phyloP scores from a whole-genome alignment of 2,329 filamentous ascomycete species.

The Phoma sp. region DNA sequence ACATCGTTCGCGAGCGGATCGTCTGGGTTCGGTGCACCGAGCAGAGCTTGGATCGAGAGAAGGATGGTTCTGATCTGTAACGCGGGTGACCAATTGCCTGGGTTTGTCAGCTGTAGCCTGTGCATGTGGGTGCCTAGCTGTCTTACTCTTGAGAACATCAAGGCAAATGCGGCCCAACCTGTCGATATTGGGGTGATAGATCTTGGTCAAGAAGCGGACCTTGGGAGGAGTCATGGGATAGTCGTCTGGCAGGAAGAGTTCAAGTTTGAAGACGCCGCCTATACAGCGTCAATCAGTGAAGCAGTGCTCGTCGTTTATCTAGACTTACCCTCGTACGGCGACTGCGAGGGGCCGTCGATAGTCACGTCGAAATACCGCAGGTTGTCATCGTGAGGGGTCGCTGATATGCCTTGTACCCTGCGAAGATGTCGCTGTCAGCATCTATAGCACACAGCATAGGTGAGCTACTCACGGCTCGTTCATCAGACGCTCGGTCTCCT shows the following conservation, averaged over 20 bases:
- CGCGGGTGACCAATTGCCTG: slow-evolving; percentile 98
- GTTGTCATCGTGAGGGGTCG: slow-evolving; percentile 95
- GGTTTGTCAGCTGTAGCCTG: slow-evolving; percentile 8
- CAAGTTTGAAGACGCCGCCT: slow-evolving; percentile 92
- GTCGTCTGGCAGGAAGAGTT: slow-evolving; percentile 96
- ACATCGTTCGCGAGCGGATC: slow-evolving; percentile 98
- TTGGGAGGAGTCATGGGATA: slow-evolving; percentile 99
- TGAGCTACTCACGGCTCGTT: slow-evolving; percentile 79
- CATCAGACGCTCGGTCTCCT: slow-evolving; percentile 97
- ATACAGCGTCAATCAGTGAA: slow-evolving; percentile 6
- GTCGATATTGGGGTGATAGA: slow-evolving; percentile 99
- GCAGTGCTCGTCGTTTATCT: neutral
- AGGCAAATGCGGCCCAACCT: slow-evolving; percentile 96
- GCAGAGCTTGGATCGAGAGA: slow-evolving; percentile 95
- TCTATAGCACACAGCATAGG: neutral
- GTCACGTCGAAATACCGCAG: slow-evolving; percentile 97
- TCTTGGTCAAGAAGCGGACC: slow-evolving; percentile 98
- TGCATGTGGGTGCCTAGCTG: neutral
- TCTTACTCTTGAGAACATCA: slow-evolving; percentile 90
- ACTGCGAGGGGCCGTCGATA: slow-evolving; percentile 89
- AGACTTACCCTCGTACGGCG: slow-evolving; percentile 88
- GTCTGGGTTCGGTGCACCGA: slow-evolving; percentile 96
- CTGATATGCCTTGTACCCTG: slow-evolving; percentile 95
- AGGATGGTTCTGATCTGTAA: slow-evolving; percentile 97
- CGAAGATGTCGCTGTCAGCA: slow-evolving; percentile 13